Evolutionary conservation across 495 filamentous ascomycete species (phyloP), one percentile per base, ranked within the genome.

Genomic region (Xylaria scruposa): DNA sequence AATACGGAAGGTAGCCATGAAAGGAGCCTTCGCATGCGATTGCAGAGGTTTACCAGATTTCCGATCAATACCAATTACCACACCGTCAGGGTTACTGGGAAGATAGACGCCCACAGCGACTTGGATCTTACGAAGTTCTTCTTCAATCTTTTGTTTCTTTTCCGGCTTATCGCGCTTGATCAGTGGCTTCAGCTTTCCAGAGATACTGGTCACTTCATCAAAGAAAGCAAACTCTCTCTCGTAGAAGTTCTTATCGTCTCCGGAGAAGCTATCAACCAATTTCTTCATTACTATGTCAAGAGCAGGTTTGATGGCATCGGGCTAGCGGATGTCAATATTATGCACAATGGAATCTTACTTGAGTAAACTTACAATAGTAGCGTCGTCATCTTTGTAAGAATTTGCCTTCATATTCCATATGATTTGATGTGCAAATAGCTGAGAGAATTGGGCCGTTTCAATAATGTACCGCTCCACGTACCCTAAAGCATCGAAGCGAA

Each of bases 331-430:
- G 78, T 89, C 73, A 89, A 81, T 71, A 76, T 62, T 38, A 24
- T 3, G 3, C 40, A 38, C 10, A 71, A 46, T 67, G 38, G 5
- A 36, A 36, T 51, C 47, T 19, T 38, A 21, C 38, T 13, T 36
- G 1, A 6, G 26, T 66, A 42, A 19, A n/a, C 92, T 89, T 86
- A 96, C 93, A 75, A 97, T 89, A 75, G 91, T 88, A 63, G 91
- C 93, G 71, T 98, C 94, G 73, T 99, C 95, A 75, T 99, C 97
- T 80, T 97, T 98, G 83, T 93, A 99, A 3, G 94, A 90, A 79
- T 99, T 99, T 26, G 97, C 97, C 78, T 97, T 98, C 91, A 99
- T 99, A 78, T 98, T 99, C 97, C 97, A 99, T 72, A 99, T 98
- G 71, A 99, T 98, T 72, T 99, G 97, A 81, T 99, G 97, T 8